A percentile compares a stretch with the other conserved stretches of the same genome.
phyloP scores from a whole-genome alignment of 2,329 filamentous ascomycete genomes.

The Beauveria sp. region DNA sequence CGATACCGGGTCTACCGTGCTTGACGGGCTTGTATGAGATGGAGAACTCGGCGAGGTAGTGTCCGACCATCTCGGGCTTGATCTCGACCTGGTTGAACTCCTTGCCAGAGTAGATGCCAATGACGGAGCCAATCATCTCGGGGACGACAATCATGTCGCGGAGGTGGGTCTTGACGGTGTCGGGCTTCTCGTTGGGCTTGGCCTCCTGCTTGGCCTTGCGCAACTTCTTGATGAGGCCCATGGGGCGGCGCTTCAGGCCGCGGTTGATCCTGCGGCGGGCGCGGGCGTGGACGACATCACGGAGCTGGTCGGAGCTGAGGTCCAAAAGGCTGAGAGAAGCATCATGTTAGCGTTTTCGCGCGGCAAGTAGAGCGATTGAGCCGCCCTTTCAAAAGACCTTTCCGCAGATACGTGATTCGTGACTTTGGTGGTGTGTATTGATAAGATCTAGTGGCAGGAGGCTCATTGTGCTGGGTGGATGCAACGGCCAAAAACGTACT shows the following conservation, averaged over 20 bases:
- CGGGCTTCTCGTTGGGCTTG: conserved; percentile 99
- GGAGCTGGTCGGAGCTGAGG: conserved; percentile 96
- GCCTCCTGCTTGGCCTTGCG: conserved; percentile 99
- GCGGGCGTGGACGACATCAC: conserved; percentile 98
- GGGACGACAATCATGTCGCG: conserved; percentile 99
- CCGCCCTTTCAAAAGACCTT: neutral
- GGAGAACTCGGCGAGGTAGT: conserved; percentile 98
- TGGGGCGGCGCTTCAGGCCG: conserved; percentile 98
- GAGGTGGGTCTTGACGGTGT: conserved; percentile 98
- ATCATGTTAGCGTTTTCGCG: conserved; percentile 8
- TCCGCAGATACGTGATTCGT: neutral
- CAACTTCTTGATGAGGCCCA: conserved; percentile 99
- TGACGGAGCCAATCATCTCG: conserved; percentile 98
- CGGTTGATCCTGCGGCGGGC: conserved; percentile 99
- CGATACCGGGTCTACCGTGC: conserved; percentile 99
- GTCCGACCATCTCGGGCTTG: conserved; percentile 99
- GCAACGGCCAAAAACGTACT: conserved; percentile 55
- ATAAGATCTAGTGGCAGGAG: neutral
- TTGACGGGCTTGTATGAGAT: conserved; percentile 99
- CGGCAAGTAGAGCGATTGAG: neutral
- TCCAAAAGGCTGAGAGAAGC: conserved; percentile 74
- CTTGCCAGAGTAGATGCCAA: conserved; percentile 99
- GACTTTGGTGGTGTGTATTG: neutral
- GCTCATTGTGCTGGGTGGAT: neutral
- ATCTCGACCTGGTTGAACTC: conserved; percentile 99